Base-by-base conservation (phyloP, 305 asterid genomes). In the Nicotiana rustica region DNA sequence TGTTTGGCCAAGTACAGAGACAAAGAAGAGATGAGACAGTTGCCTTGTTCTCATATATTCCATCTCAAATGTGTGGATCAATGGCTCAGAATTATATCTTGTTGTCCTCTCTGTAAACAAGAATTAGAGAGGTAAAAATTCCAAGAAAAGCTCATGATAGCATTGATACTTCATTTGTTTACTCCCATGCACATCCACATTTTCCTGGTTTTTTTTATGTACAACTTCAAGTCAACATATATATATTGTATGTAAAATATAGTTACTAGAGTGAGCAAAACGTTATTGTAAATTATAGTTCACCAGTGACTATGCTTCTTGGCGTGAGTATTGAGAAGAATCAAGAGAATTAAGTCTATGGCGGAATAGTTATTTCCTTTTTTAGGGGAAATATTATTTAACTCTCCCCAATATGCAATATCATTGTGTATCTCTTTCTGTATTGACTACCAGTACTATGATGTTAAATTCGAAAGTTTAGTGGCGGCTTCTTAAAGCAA, bases 11-110 rank as follows among this genome's bases (percentile, higher is more conserved):
- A 87, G 87, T 94, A 94, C 83, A 89, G 69, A 84, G 98, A 92
- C 9, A 92, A 87, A 86, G 99, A 96, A 86, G 99, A 94, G 76
- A 91, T 94, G 13, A 91, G 98, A 85, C 77, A 91, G 75, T 81
- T 96, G 87, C 94, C 97, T 81, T 96, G 99, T 83, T 85, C 89
- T 31, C 99, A 96, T 87, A 83, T 86, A 57, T 95, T 95, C 83
- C 99, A 96, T 87, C 93, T 92, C 19, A 90, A 88, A 68, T 96
- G 99, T 83, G 98, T 96, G 85, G 99, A 94, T 85, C 97, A 96
- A 83, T 96, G 99, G 99, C 97, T 96, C 85, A 91, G 85, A 91
- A 96, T 96, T 17, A 87, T 91, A 80, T 91, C 98, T 55, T 87
- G 89, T 65, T 90, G 93, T 81, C 93, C 91, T 60, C 91, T 90